A percentile compares a stretch with the other conserved stretches of the same genome.
Conservation (phyloP, 2,329 filamentous ascomycete species). For the Botrytis aclada region DNA sequence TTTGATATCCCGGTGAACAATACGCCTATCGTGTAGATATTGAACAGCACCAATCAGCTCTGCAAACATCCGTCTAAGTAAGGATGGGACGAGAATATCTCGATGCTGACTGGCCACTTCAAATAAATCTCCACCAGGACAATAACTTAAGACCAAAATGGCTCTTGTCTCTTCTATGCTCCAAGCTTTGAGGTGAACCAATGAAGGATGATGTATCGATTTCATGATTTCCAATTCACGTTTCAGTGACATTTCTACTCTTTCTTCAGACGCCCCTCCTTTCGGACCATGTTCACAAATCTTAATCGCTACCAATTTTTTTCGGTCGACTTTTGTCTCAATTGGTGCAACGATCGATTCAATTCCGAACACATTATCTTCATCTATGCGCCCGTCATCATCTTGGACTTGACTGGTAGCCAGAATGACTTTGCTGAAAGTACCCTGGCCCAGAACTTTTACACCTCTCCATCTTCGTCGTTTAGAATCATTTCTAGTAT, state of each 20-base stretch:
- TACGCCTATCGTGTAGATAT: constrained; percentile 80
- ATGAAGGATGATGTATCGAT: constrained; percentile 79
- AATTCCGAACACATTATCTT: constrained; percentile 37
- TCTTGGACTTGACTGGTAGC: constrained; percentile 72
- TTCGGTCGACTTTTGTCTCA: constrained; percentile 56
- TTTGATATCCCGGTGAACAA: constrained; percentile 97
- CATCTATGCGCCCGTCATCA: constrained; percentile 43
- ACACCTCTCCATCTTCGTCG: constrained; percentile 75
- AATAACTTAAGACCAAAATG: constrained; percentile 85
- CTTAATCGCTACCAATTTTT: constrained; percentile 88
- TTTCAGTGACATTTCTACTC: constrained; percentile 89
- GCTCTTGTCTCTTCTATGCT: constrained; percentile 79
- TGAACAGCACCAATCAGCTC: constrained; percentile 82
- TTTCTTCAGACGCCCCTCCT: constrained; percentile 87
- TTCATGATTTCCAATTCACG: constrained; percentile 94
- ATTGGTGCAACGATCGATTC: constrained; percentile 36
- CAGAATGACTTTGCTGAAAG: constrained; percentile 91
- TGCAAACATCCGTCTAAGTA: constrained; percentile 83
- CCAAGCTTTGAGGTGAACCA: constrained; percentile 90
- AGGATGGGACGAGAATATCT: constrained; percentile 60
- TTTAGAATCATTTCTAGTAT: constrained; percentile 64
- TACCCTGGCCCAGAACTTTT: constrained; percentile 81
- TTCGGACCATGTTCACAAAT: constrained; percentile 92
- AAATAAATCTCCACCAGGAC: constrained; percentile 90
- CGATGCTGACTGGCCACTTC: constrained; percentile 78